Evolutionary conservation across 1,139 yeast species (phyloP).

Genomic region (Maudiozyma humilis): DNA sequence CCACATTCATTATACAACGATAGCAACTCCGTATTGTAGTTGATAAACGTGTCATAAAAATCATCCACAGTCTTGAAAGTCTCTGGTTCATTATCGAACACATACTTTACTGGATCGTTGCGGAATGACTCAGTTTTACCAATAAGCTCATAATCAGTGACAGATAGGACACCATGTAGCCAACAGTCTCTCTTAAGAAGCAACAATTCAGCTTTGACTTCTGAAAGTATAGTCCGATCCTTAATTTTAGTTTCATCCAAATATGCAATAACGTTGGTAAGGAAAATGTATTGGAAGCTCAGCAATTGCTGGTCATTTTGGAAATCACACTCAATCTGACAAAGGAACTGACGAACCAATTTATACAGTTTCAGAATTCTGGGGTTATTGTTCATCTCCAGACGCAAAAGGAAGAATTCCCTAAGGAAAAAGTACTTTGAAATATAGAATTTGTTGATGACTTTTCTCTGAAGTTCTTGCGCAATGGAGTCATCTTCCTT

Average conservation of each 20-base stretch:
- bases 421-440: constrained; percentile 20
- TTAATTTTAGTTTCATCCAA: constrained; percentile 7
- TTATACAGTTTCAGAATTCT: constrained; percentile 11
- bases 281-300: constrained; percentile 20
- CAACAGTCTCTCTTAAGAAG: constrained; percentile 26
- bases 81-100: constrained; percentile 18
- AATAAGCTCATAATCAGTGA: constrained; percentile 15
- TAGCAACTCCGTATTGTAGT: constrained; percentile 21
- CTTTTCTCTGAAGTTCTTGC: constrained; percentile 11
- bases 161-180: constrained; percentile 23
- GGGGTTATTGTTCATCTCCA: constrained; percentile 8
- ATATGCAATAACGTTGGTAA: constrained; percentile 12
- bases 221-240: constrained; percentile 8
- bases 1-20: constrained; percentile 15
- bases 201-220: constrained; percentile 22
- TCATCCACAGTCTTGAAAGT: constrained; percentile 26
- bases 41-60: constrained; percentile 29
- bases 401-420: constrained; percentile 17
- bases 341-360: constrained; percentile 14
- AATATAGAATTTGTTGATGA: constrained; percentile 17
- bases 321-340: constrained; percentile 14
- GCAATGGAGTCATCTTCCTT: constrained; percentile 8
- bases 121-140: constrained; percentile 12
- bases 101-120: constrained; percentile 4
- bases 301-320: constrained; percentile 12